Base-by-base conservation (phyloP, 1,284 basidiomycete genomes). In the Thecaphora frezii region DNA sequence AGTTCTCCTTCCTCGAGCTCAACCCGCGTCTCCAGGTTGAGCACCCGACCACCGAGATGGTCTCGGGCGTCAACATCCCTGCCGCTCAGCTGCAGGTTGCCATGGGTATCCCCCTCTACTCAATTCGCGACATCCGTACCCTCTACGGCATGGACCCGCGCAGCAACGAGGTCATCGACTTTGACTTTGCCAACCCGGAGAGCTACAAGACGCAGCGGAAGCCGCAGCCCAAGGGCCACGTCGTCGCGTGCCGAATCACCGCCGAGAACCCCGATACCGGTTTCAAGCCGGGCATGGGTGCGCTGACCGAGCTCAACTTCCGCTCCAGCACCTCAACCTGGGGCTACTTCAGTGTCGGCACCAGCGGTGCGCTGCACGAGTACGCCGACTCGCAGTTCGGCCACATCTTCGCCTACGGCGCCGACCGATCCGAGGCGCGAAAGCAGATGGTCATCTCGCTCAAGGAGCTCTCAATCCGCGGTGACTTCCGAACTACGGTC, bases 381-480 rank as follows among this genome's bases (percentile, higher is more conserved):
- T 98, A 93, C 76, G 96, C 96, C 49, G 79, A 80, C 52, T 80
- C 78, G 51, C 79, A 80, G 64, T 98, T 99, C 79, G 96, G 96
- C 51, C 96, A 99, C 80, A 96, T 98, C 79, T 99, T 99, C 75
- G 94, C 96, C 26, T 98, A 97, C 77, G 96, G 96, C 54, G 90
- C 94, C 80, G 93, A 98, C 80, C 90, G 96, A 70, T 84, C 86
- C 62, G 94, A 98, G 81, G 90, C 90, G 73, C 83, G 96, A 74
- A 98, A 99, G 85, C 97, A 97, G 80, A 99, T 99, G 94, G 93
- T 98, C 66, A 90, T 99, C 73, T 94, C 96, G 18, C 84, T 99
- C 73, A 98, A 98, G 83, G 96, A 98, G 81, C 83, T 98, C 60
- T 93, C 90, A 79, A 98, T 99, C 78, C 92, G 96, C 73, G 96